phyloP scores from a whole-genome alignment of 176 grass and related monocot species.

The Tillandsia leiboldiana region DNA sequence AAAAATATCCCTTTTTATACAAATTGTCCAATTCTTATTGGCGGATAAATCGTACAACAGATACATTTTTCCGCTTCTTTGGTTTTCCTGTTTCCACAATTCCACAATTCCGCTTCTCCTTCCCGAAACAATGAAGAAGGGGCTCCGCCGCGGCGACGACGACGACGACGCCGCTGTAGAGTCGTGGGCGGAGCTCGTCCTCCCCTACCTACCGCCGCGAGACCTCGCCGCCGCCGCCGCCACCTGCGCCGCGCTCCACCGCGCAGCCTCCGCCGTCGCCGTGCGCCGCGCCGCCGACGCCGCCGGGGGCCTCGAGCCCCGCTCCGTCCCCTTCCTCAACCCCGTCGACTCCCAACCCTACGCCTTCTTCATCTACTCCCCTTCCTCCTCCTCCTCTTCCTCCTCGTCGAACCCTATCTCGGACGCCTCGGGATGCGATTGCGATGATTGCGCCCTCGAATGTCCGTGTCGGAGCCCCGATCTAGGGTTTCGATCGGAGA shows the following conservation, averaged over 20 bases:
- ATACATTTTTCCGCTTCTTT: too few species aligned
- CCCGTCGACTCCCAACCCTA: constrained; percentile 35
- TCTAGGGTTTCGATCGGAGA: constrained; percentile 25
- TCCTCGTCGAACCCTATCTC: constrained; percentile 10
- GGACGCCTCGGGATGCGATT: constrained; percentile 30
- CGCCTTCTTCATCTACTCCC: constrained; percentile 60
- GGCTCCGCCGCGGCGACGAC: constrained; percentile 3
- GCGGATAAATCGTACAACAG: too few species aligned
- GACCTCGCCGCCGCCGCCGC: constrained; percentile 44
- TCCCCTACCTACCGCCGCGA: constrained; percentile 43
- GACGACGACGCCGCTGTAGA: constrained; percentile 1
- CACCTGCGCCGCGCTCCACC: constrained; percentile 33
- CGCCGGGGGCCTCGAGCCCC: constrained; percentile 44
- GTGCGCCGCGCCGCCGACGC: constrained; percentile 43
- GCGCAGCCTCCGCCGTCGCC: constrained; percentile 24
- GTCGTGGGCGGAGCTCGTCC: constrained; percentile 47
- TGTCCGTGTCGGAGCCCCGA: constrained; percentile 12
- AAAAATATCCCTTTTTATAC: too few species aligned
- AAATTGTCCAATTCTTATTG: too few species aligned
- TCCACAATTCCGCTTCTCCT: neutral
- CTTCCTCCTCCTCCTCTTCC: constrained; percentile 31
- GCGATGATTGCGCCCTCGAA: constrained; percentile 22
- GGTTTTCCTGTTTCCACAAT: too few species aligned
- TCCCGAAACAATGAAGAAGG: constrained; percentile 2
- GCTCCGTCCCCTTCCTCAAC: constrained; percentile 55